These are phyloP conservation scores for Cutaneotrichosporon daszewskae DNA, from an alignment of 1,284 basidiomycete genomes.

Conservation along the genomic window DNA sequence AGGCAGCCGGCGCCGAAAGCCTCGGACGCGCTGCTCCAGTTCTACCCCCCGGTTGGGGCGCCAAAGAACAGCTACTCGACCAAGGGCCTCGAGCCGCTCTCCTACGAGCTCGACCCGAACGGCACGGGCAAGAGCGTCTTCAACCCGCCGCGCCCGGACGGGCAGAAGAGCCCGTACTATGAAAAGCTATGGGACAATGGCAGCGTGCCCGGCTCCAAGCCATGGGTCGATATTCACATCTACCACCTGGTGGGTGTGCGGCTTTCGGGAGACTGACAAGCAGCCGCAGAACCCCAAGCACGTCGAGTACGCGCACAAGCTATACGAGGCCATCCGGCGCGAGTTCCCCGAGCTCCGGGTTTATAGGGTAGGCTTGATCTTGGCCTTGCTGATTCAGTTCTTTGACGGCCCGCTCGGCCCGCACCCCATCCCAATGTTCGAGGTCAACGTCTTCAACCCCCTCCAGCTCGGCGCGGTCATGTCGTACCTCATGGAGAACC, in stretches of 20 bases:
- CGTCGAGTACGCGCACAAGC: conserved; percentile 14
- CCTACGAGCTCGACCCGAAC: conserved; percentile 49
- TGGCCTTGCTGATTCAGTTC: conserved; percentile 14
- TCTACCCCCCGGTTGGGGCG: too few relatives aligned
- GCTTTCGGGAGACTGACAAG: neutral
- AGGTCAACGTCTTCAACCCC: conserved; percentile 62
- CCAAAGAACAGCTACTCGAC: conserved; percentile 4
- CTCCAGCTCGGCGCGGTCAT: conserved; percentile 62
- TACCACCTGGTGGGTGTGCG: conserved; percentile 14
- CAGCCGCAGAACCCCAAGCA: conserved; percentile 19
- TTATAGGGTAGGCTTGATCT: conserved; percentile 14
- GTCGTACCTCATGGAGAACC: conserved; percentile 59
- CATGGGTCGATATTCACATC: conserved; percentile 19
- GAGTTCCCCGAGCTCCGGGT: conserved; percentile 21
- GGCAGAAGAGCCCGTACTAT: conserved; percentile 15
- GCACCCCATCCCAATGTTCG: conserved; percentile 60
- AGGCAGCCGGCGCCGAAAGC: too few relatives aligned
- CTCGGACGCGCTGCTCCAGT: too few relatives aligned
- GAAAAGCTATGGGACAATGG: conserved; percentile 13
- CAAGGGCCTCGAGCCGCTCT: conserved; percentile 37
- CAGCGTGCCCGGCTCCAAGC: neutral
- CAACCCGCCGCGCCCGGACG: conserved; percentile 19
- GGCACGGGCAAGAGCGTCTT: conserved; percentile 58
- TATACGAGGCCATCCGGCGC: conserved; percentile 19
- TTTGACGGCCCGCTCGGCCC: conserved; percentile 17